Evolutionary conservation across 805 yeast species (phyloP), one percentile per base, ranked within the genome.

Genomic region (Hanseniaspora hatyaiensis): DNA sequence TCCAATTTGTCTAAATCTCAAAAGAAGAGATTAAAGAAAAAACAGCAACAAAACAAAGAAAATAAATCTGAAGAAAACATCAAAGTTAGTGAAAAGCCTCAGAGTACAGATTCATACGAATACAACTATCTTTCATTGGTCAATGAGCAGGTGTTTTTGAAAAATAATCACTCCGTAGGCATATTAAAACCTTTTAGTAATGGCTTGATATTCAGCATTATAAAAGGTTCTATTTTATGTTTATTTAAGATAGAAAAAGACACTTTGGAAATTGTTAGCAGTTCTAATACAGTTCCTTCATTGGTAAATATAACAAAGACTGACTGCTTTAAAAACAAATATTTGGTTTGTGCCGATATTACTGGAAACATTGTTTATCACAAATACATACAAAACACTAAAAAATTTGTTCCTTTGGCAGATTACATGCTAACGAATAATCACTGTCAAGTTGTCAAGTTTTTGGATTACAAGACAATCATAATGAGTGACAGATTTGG

Each of bases 401-500:
- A 36, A 23, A 23, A 23, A 12, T 36, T 45, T 31, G 30, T 45
- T 4, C 49, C 49, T 6, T 9, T 45, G 4, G 49, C 49, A 12
- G 42, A 45, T 26, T 37, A 37, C 18, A 29, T 16, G 19, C 6
- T 45, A 6, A 24, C 49, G 4, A 45, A 29, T 9, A 45, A 36
- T 15, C 31, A 45, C 18, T 16, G 34, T 30, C 49, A 45, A 31
- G 20, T 13, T 12, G 12, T 37, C 1, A 34, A 28, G 15, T 33
- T 45, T 18, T 45, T 45, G 8, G 49, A 45, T 37, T 19, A 26
- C 8, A 36, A 37, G 34, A 45, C 49, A n/a, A 15, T 45, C 13
- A 30, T 45, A 6, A 16, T 37, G 24, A 34, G 38, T 13, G 49
- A 45, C 19, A 45, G 49, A 32, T 45, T 45, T 37, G 49, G 49